Evolutionary conservation across 2,329 filamentous ascomycete species (phyloP), one percentile per base, ranked within the genome.

Genomic region (Aspergillus carbonarius): DNA sequence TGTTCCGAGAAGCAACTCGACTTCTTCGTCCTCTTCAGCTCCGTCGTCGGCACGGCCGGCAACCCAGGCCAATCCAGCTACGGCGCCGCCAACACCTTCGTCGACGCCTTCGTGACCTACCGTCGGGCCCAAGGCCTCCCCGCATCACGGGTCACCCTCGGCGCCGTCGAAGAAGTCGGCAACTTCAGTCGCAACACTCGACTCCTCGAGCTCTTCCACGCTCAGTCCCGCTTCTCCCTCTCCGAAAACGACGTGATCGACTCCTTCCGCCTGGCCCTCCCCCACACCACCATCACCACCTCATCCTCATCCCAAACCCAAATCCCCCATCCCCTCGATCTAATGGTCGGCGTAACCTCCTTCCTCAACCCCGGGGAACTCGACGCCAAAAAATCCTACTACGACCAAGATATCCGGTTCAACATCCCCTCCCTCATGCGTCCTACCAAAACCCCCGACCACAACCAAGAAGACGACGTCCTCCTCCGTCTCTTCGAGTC

Each of bases 41-140:
- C 66, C 6, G 60, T 74, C 0, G 64, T 70, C 5, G 68, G 59
- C 15, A 65, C 79, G 0, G 63, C 69, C 0, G 78, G 78, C 0
- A 76, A 75, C 51, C 52, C 60, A 3, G 76, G 76, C 1, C 78
- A 79, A 54, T 63, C 70, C 5, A 70, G 65, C n/a, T 80, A 80
- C 55, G 65, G 68, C 2, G 73, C 76, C 2, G 74, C 71, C 9
- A 77, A 78, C 60, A 59, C 66, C 4, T 80, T 74, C 61, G 73
- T 78, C 68, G 63, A 63, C 40, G 47, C 55, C 12, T 67, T 69
- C 37, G 62, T 59, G 0, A 54, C 60, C 8, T 68, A 70, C 34
- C 67, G 72, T 13, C 59, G 51, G 9, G 64, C 57, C 0, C 65
- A 64, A 4, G 59, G 66, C 4, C 49, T 63, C 0, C 57, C 61